phyloP scores from a whole-genome alignment of 2,329 filamentous ascomycete species.

The Botryotinia globosa region DNA sequence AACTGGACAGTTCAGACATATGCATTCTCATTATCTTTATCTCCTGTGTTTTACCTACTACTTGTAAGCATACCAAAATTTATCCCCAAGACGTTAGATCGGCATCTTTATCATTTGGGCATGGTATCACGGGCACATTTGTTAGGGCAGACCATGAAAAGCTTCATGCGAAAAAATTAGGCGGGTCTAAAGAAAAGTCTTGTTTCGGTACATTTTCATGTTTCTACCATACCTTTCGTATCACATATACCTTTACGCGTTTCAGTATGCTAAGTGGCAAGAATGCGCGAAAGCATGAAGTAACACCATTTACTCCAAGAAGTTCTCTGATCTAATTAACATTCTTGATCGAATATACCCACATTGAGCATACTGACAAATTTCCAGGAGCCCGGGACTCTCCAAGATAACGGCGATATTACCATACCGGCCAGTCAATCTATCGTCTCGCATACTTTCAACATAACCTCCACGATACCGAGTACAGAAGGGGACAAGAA shows the following conservation, averaged over 20 bases:
- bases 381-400: slow-evolving; percentile 1
- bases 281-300: neutral
- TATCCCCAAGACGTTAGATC: neutral
- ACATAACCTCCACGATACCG: slow-evolving; percentile 5
- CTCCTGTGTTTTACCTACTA: slow-evolving; percentile 18
- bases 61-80: slow-evolving; percentile 10
- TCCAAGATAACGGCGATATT: slow-evolving; percentile 8
- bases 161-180: neutral
- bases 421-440: neutral
- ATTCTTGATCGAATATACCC: neutral
- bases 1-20: slow-evolving; percentile 21
- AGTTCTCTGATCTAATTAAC: neutral
- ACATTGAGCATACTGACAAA: neutral
- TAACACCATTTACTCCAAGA: neutral
- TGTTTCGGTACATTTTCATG: neutral
- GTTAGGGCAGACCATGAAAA: neutral
- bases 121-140: neutral
- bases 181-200: neutral
- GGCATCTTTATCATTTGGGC: neutral
- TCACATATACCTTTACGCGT: neutral
- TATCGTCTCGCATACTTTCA: slow-evolving; percentile 12
- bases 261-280: neutral
- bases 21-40: neutral
- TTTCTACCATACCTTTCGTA: neutral
- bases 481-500: neutral